Conservation (phyloP, 2,329 filamentous ascomycete genomes). For the Nemania sp. region DNA sequence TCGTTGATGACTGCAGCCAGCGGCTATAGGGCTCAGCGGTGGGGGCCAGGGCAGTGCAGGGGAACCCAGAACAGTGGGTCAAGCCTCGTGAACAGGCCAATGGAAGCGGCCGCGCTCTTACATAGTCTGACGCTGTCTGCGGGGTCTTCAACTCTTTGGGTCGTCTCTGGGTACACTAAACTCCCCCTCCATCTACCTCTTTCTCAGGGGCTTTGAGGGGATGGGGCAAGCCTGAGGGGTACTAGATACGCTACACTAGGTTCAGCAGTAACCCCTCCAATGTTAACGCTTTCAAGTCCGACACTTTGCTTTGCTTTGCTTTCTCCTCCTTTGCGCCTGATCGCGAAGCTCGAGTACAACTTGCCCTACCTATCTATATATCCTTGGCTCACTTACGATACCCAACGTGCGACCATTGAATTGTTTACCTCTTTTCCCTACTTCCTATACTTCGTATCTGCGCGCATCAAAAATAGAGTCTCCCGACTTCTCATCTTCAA, state of each 20-base stretch:
- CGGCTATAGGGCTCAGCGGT: constrained; percentile 37
- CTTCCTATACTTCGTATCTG: neutral
- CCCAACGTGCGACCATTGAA: constrained; percentile 9
- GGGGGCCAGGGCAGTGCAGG: constrained; percentile 35
- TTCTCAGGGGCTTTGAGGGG: neutral
- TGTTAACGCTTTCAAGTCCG: constrained; percentile 10
- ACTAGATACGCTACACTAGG: neutral
- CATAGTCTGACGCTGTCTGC: constrained; percentile 29
- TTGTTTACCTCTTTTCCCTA: neutral
- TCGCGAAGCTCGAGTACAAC: constrained; percentile 1
- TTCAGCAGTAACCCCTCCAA: constrained; percentile 23
- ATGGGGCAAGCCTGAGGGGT: neutral
- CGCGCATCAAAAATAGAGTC: neutral
- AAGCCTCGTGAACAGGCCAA: constrained; percentile 42
- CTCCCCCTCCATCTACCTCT: too few species aligned
- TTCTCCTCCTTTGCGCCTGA: constrained; percentile 25
- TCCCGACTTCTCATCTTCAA: neutral
- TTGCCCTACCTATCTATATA: neutral
- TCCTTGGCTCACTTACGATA: constrained; percentile 8
- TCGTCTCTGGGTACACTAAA: neutral
- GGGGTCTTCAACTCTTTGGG: constrained; percentile 20
- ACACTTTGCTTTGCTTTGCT: neutral
- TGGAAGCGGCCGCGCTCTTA: constrained; percentile 26
- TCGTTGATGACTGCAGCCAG: constrained; percentile 19
- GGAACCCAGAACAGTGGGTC: constrained; percentile 40